Evolutionary conservation across 805 yeast genomes (phyloP).

Genomic region (Candida ortonii): DNA sequence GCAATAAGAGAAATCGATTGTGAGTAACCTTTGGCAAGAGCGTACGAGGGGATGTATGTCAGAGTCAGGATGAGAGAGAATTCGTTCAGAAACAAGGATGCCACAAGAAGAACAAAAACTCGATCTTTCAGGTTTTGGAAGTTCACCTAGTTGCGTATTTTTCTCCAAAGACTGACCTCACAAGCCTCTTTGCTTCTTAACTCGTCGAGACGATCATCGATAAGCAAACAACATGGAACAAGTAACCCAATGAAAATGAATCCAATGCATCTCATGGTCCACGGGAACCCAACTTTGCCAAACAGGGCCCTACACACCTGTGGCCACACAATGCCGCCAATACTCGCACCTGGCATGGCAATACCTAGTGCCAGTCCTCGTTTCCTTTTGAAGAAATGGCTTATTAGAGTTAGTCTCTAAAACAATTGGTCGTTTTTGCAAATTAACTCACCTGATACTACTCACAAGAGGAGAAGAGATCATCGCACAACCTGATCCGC

Average conservation of each 20-base stretch:
- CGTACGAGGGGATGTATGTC: conserved; percentile 59
- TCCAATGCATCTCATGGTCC: conserved; percentile 58
- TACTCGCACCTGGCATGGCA: conserved; percentile 57
- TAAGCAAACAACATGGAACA: conserved; percentile 31
- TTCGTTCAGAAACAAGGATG: conserved; percentile 47
- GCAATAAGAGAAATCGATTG: conserved; percentile 41
- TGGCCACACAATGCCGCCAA: conserved; percentile 58
- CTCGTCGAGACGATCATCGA: conserved; percentile 30
- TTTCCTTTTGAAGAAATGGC: conserved; percentile 59
- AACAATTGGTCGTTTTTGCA: too few relatives aligned
- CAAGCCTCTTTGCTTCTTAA: conserved; percentile 15
- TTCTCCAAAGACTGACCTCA: conserved; percentile 13
- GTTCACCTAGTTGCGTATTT: conserved; percentile 34
- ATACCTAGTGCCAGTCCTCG: conserved; percentile 62
- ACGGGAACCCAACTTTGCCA: conserved; percentile 48
- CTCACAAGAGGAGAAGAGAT: conserved; percentile 45
- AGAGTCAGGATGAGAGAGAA: conserved; percentile 49
- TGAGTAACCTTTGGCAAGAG: conserved; percentile 45
- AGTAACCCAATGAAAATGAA: conserved; percentile 39
- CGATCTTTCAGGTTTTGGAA: conserved; percentile 40
- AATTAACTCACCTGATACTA: too few relatives aligned
- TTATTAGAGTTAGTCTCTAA: too few relatives aligned
- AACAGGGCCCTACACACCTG: conserved; percentile 50
- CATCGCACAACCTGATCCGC: conserved; percentile 47
- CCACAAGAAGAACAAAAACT: conserved; percentile 39